Evolutionary conservation across 1,284 basidiomycete genomes (phyloP), one percentile per base, ranked within the genome.

Genomic region (Cystobasidium slooffiae): DNA sequence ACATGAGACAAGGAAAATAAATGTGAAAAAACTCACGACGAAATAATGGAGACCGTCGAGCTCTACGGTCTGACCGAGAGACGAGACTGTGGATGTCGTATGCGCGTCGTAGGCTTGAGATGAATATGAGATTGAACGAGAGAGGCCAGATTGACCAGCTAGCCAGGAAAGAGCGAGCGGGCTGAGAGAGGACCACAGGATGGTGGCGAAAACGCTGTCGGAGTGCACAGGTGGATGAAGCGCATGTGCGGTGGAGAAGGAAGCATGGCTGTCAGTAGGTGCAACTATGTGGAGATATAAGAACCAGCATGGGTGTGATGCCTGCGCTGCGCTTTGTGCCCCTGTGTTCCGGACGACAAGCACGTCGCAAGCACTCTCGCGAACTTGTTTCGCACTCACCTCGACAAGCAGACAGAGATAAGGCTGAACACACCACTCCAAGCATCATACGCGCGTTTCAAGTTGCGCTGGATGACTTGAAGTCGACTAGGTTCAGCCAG

Each of bases 151-250:
- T 59, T 58, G 43, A 20, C 56, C 41, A 24, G 55, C 31, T n/a
- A 47, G 44, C 31, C 43, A 52, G 22, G 68, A 39, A 24, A 31
- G 44, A 31, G 24, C 24, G 31, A 61, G 68, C 46, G 64, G 43
- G 44, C 56, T 44, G 49, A 63, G 8, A 43, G 59, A 16, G 18
- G 61, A 39, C 44, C 31, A 59, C 47, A 72, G 37, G 43, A 44
- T 53, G 39, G 69, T 72, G 69, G 69, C 69, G 59, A 72, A n/a
- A 41, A 72, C 20, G 46, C 69, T 72, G 58, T 41, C 41, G 16
- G 20, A n/a, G 52, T 10, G 22, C 56, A 47, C 43, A 43, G 67
- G 53, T n/a, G 49, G 46, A 47, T 37, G 47, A 31, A 56, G 55
- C 20, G 18, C n/a, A 10, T 22, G 39, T 44, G 9, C 7, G 9